Evolutionary conservation across 2,329 filamentous ascomycete species (phyloP).

Genomic region (Exutisphaerella laricina): DNA sequence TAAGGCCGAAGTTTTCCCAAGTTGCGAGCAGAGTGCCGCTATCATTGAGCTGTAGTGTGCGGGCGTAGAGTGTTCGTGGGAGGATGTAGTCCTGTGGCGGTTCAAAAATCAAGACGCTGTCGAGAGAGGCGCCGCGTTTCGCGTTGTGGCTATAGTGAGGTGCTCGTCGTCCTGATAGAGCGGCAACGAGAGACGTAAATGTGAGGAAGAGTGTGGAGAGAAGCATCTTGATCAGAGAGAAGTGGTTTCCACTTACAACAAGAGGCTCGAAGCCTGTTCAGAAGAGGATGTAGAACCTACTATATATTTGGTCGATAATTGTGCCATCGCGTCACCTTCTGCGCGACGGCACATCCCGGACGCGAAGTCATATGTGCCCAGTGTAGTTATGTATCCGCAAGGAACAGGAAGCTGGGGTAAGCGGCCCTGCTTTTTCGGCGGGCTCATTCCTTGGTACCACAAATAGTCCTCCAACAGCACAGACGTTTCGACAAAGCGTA

Average conservation of each 20-base stretch:
- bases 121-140: slow-evolving; percentile 5
- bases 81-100: slow-evolving; percentile 26
- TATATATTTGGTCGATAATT: slow-evolving; percentile 1
- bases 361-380: neutral
- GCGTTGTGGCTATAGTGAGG: slow-evolving; percentile 1
- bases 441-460: neutral
- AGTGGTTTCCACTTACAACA: too few relatives aligned
- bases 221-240: too few relatives aligned
- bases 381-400: neutral
- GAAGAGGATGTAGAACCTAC: neutral
- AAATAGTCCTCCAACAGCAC: slow-evolving; percentile 1
- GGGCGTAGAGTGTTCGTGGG: slow-evolving; percentile 47
- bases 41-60: slow-evolving; percentile 42
- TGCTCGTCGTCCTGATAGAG: slow-evolving; percentile 3
- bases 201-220: slow-evolving; percentile 7
- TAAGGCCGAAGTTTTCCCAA: slow-evolving; percentile 50
- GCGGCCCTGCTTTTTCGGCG: neutral
- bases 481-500: too few relatives aligned
- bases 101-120: slow-evolving; percentile 24
- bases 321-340: neutral
- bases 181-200: slow-evolving; percentile 2
- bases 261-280: neutral
- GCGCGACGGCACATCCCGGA: neutral
- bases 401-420: neutral
- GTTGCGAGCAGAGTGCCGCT: slow-evolving; percentile 44